Base-by-base conservation (phyloP, 192 early-diverging fungal genomes). In the Spinellus fusiger region DNA sequence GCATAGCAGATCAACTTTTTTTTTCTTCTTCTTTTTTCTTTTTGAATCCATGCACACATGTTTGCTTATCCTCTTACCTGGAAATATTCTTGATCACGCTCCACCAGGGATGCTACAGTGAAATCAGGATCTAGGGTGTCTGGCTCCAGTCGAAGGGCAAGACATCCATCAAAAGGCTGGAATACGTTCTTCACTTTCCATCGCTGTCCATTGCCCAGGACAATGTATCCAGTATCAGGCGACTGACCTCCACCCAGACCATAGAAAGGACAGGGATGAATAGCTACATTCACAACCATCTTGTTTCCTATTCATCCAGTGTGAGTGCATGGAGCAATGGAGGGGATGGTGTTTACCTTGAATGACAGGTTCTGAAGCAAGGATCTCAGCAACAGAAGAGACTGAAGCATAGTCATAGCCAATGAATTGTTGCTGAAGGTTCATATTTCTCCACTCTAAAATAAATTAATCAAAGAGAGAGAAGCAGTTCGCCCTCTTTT, bases 251-350 rank as follows among this genome's bases (percentile, higher is more conserved):
- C 83, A 28, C 83, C 83, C 3, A 79, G 63, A 0, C 80, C 80
- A 47, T 84, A 84, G 54, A 84, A 84, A 1, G 83, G 83, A 54
- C 80, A 82, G 0, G 78, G 80, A 57, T 80, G 75, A 31, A 84
- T 75, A 0, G 78, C 65, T 20, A 82, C 47, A 56, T 78, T 62
- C 38, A 80, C 73, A 27, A 78, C 55, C 1, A 70, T 67, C 1
- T 64, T 69, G 12, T 69, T 70, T 3, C 40, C 40, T 44, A 12
- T n/a, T n/a, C 13, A 10, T n/a, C 40, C 40, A 12, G 3, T n/a
- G 3, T 2, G 18, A 12, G 18, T 44, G 4, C 18, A 44, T 44
- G 18, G 2, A 5, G 3, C 18, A 18, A n/a, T 44, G 10, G 13
- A 44, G 13, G 13, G 18, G 10, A n/a, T 3, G 10, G 18, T n/a